Base-by-base conservation (phyloP, 331 rosid species). In the Quercus tomentella region DNA sequence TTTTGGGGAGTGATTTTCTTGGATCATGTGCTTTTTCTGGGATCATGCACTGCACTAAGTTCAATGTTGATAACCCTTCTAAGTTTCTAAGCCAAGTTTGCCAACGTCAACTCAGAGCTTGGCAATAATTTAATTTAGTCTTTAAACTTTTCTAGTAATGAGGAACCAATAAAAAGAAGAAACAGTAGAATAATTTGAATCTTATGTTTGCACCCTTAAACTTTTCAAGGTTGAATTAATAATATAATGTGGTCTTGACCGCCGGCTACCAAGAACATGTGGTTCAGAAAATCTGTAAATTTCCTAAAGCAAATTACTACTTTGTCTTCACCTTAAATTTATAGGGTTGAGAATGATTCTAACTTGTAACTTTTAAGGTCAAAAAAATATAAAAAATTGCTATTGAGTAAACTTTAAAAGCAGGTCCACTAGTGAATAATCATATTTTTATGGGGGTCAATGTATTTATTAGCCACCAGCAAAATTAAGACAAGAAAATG, bases 21-120 rank as follows among this genome's bases (percentile, higher is more conserved):
- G 88, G 93, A 88, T 88, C 89, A 67, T 80, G 92, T 74, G 77
- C 56, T 65, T 74, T 79, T 74, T 79, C 60, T 66, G 85, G 92
- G 87, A 89, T 86, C 89, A 74, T 74, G 87, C 52, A 84, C 65
- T 61, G 87, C 85, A 73, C 86, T 43, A n/a, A 57, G 20, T 75
- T 86, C 79, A 12, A 82, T 41, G 88, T 72, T 52, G 51, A 71
- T 58, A 66, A 75, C 9, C 57, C 73, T 75, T 69, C 56, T 65
- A 77, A 77, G 81, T 49, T 56, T 69, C 20, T 52, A 31, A 20
- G 49, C 28, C 33, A 70, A 55, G 25, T 52, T 33, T 17, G 35
- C 84, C 11, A 77, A 77, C 69, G 20, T 63, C 3, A 60, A 3
- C 54, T 49, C 5, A 49, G 54, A 49, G 52, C 4, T 58, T 23